Base-by-base conservation (phyloP, 2,329 filamentous ascomycete species). In the Pseudocercospora fijiensis region DNA sequence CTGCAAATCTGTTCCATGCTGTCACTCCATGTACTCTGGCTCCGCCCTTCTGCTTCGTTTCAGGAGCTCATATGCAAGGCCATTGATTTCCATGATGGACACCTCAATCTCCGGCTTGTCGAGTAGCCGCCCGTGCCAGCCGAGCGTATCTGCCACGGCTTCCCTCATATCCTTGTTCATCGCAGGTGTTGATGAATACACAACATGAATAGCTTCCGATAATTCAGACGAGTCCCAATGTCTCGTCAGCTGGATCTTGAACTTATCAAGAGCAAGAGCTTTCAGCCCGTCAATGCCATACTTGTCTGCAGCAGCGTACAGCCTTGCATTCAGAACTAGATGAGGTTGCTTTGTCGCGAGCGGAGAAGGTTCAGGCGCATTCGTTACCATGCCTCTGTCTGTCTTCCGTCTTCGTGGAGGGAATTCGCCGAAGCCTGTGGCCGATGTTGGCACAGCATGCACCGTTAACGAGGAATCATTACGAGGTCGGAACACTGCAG, bases 151-250 rank as follows among this genome's bases (percentile, higher is more conserved):
- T 9, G 67, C 63, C 4, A 76, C 71, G 4, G 69, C 65, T 52
- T 76, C 72, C 13, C 75, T 68, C 61, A 77, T 65, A 8, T 70
- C 73, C n/a, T 71, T 73, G 60, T 76, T 72, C 1, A 63, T 10
- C 10, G 71, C 64, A 0, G 68, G 70, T 7, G 74, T 75, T 0
- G 67, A 69, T 9, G 64, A 69, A 37, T 73, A 76, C 1, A 71
- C 64, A 9, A 72, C 53, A 24, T 71, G 65, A 5, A 75, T 73
- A 0, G 74, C 71, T n/a, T 69, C 66, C 7, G 72, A 65, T 13
- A 78, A 69, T 41, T 74, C 73, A 8, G 62, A 45, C 0, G 72
- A 67, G 20, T 76, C 57, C 69, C 67, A 70, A 45, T 72, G 70
- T 13, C 60, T 58, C 24, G 67, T 68, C 8, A 66, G 63, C 52